These are phyloP conservation scores for Penicillium olsonii DNA, from an alignment of 2,329 filamentous ascomycete species.

Conservation along the genomic window DNA sequence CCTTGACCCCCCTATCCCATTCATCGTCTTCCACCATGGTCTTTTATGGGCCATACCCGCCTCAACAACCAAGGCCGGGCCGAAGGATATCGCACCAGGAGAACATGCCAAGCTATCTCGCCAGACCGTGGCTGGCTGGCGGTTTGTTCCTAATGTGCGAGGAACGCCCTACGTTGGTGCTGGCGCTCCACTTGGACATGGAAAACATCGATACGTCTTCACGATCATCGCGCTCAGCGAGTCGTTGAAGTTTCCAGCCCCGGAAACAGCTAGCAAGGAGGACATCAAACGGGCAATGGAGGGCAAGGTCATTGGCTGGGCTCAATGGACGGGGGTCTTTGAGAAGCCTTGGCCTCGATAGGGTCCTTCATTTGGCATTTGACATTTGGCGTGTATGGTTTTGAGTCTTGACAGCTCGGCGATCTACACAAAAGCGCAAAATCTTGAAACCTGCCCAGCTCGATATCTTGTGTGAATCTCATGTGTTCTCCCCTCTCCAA, in stretches of 20 bases:
- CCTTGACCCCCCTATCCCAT: constrained; percentile 31
- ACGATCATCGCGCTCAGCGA: constrained; percentile 33
- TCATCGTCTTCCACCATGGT: constrained; percentile 30
- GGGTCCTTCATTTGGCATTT: not conserved
- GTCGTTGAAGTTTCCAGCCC: constrained; percentile 20
- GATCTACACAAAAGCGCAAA: too few species aligned
- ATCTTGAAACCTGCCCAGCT: not conserved
- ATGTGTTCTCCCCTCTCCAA: too few species aligned
- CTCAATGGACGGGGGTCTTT: constrained; percentile 34
- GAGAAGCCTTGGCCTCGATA: constrained; percentile 28
- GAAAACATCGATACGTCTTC: constrained; percentile 36
- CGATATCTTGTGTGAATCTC: too few species aligned
- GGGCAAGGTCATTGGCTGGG: constrained; percentile 35
- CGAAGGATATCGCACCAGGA: constrained; percentile 18
- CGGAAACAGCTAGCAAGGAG: constrained; percentile 25
- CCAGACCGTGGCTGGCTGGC: constrained; percentile 29
- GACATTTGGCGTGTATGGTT: not conserved
- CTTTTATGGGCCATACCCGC: constrained; percentile 35
- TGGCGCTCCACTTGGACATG: constrained; percentile 32
- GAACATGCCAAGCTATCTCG: constrained; percentile 10
- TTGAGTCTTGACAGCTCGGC: too few species aligned
- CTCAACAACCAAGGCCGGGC: constrained; percentile 12
- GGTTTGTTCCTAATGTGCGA: constrained; percentile 29
- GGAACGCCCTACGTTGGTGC: constrained; percentile 29
- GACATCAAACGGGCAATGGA: constrained; percentile 30